A percentile compares a stretch with the other conserved stretches of the same genome.
phyloP scores from a whole-genome alignment of 371 early-diverging fungal genomes.

The Syncephalastrum racemosum region DNA sequence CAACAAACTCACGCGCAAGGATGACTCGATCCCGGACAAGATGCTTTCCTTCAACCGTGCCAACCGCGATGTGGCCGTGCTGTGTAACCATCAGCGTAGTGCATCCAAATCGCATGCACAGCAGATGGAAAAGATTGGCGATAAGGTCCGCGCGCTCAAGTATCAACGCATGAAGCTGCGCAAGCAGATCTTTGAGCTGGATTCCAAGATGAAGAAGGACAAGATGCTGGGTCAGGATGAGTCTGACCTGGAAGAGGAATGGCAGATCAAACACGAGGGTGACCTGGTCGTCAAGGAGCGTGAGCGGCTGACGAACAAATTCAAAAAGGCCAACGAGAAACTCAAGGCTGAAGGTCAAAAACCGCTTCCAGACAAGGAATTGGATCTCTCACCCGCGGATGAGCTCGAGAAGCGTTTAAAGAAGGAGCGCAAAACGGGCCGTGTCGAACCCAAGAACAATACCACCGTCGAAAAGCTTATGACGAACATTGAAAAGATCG shows the following conservation, averaged over 20 bases:
- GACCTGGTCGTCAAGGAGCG: slow-evolving; percentile 60
- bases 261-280: slow-evolving; percentile 64
- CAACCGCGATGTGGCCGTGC: slow-evolving; percentile 93
- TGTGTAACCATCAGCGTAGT: slow-evolving; percentile 96
- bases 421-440: slow-evolving; percentile 52
- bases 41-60: slow-evolving; percentile 94
- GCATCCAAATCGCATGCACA: slow-evolving; percentile 80
- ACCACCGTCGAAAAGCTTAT: slow-evolving; percentile 63
- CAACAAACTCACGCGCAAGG: slow-evolving; percentile 58
- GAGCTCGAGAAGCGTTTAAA: slow-evolving; percentile 42
- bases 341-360: slow-evolving; percentile 58
- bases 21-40: slow-evolving; percentile 83
- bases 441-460: slow-evolving; percentile 32
- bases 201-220: slow-evolving; percentile 77
- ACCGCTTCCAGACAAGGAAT: slow-evolving; percentile 48
- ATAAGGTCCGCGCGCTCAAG: slow-evolving; percentile 84
- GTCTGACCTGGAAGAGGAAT: slow-evolving; percentile 81
- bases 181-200: slow-evolving; percentile 64
- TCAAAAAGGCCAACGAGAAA: slow-evolving; percentile 75
- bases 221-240: slow-evolving; percentile 68
- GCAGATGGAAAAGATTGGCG: slow-evolving; percentile 78
- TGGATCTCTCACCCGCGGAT: slow-evolving; percentile 56
- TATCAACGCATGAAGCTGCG: slow-evolving; percentile 78
- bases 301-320: slow-evolving; percentile 57
- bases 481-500: slow-evolving; percentile 64